Evolutionary conservation across 805 yeast genomes (phyloP).

Genomic region (Hanseniaspora taiwanica): DNA sequence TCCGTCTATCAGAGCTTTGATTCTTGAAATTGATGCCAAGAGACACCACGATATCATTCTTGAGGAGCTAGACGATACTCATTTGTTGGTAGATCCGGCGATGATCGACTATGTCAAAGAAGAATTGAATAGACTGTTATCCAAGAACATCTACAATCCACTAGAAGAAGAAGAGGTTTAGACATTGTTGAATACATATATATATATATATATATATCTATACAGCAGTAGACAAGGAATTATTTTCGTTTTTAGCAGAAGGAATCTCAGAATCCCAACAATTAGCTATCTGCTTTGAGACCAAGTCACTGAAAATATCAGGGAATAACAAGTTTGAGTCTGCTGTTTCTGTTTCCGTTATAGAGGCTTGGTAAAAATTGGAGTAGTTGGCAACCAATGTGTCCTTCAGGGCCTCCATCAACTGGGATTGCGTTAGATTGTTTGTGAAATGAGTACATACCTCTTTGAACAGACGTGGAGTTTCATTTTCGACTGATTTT

Average conservation of each 20-base stretch:
- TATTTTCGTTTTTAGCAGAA: too few relatives aligned
- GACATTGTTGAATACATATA: constrained; percentile 2
- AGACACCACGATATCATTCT: constrained; percentile 53
- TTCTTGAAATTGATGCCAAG: constrained; percentile 67
- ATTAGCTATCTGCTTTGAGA: constrained; percentile 27
- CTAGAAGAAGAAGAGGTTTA: constrained; percentile 50
- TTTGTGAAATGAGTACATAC: constrained; percentile 47
- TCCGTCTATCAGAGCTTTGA: constrained; percentile 83
- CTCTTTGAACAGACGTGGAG: constrained; percentile 43
- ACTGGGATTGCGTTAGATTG: constrained; percentile 31
- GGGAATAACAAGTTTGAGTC: constrained; percentile 37
- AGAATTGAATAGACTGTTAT: constrained; percentile 62
- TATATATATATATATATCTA: too few relatives aligned
- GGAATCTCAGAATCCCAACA: too few relatives aligned
- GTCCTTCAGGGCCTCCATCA: constrained; percentile 57
- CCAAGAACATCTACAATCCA: constrained; percentile 79
- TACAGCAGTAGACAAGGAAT: too few relatives aligned
- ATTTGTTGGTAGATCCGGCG: constrained; percentile 57
- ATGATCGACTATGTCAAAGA: constrained; percentile 64
- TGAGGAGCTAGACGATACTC: constrained; percentile 84
- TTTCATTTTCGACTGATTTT: constrained; percentile 34
- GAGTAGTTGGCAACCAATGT: constrained; percentile 46
- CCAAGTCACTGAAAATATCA: constrained; percentile 43
- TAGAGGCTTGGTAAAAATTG: constrained; percentile 29
- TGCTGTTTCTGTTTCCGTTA: constrained; percentile 16